phyloP scores from a whole-genome alignment of 345 rosid genomes.

The Physaria fendleri region DNA sequence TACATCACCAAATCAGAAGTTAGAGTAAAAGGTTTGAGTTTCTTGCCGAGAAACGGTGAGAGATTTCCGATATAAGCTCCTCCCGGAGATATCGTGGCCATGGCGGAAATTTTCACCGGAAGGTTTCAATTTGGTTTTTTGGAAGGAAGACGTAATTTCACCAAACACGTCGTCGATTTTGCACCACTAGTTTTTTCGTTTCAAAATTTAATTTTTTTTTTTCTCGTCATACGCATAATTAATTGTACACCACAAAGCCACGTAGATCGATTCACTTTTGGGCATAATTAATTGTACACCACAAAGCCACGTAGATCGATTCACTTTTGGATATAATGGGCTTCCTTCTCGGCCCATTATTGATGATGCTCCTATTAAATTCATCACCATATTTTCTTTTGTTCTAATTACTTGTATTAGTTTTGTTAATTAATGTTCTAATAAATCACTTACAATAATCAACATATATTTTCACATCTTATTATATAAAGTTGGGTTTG shows the following conservation, averaged over 20 bases:
- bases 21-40: conserved; percentile 28
- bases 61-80: conserved; percentile 42
- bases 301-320: conserved; percentile 2
- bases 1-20: conserved; percentile 10
- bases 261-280: not conserved
- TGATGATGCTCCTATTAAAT: too few relatives aligned
- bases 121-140: conserved; percentile 14
- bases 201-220: not conserved
- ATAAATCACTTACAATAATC: too few relatives aligned
- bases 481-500: too few relatives aligned
- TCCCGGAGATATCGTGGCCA: conserved; percentile 62
- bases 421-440: too few relatives aligned
- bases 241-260: conserved; percentile 6
- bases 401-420: too few relatives aligned
- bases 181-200: conserved; percentile 26
- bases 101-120: conserved; percentile 22
- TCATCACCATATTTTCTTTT: too few relatives aligned
- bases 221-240: not conserved
- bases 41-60: conserved; percentile 63
- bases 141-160: too few relatives aligned
- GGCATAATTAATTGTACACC: not conserved
- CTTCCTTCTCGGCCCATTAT: not conserved
- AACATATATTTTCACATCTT: too few relatives aligned
- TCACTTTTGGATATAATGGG: conserved; percentile 11
- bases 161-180: conserved; percentile 20